Conservation (phyloP, 345 rosid species). For the Nasturtium officinale region DNA sequence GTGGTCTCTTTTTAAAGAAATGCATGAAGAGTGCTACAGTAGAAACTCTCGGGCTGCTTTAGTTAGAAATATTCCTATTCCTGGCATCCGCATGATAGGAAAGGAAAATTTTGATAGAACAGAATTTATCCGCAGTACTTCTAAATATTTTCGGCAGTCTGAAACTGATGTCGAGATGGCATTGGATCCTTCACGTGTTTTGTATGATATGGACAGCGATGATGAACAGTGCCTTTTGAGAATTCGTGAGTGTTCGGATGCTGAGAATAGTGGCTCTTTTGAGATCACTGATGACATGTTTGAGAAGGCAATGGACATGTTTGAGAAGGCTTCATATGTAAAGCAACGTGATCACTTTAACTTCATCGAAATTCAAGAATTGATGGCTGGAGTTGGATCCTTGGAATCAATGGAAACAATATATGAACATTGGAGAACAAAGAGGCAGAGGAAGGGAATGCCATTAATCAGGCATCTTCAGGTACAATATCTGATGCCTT, state of each 20-base stretch:
- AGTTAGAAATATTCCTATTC: conserved; percentile 90
- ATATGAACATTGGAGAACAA: conserved; percentile 75
- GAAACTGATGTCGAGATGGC: conserved; percentile 96
- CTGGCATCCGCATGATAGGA: conserved; percentile 79
- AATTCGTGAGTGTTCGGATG: conserved; percentile 49
- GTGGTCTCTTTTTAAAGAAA: conserved; percentile 92
- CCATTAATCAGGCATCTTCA: conserved; percentile 92
- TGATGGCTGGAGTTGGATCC: conserved; percentile 60
- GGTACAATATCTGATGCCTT: conserved; percentile 51
- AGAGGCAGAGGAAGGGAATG: conserved; percentile 82
- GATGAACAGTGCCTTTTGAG: conserved; percentile 74
- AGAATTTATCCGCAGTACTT: conserved; percentile 57
- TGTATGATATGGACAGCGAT: conserved; percentile 97
- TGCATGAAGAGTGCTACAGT: conserved; percentile 96
- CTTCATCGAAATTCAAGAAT: conserved; percentile 66
- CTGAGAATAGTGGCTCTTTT: conserved; percentile 41
- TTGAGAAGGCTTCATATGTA: conserved; percentile 87
- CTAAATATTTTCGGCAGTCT: conserved; percentile 71
- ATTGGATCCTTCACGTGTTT: conserved; percentile 67
- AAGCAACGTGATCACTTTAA: conserved; percentile 69
- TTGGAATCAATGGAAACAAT: conserved; percentile 51
- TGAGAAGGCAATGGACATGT: conserved; percentile 81
- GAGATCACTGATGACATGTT: conserved; percentile 63
- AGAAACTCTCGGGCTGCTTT: conserved; percentile 84
- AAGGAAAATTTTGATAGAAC: conserved; percentile 56